These are phyloP conservation scores for Yarrowia sp. DNA, from an alignment of 805 yeast species.

Conservation along the genomic window DNA sequence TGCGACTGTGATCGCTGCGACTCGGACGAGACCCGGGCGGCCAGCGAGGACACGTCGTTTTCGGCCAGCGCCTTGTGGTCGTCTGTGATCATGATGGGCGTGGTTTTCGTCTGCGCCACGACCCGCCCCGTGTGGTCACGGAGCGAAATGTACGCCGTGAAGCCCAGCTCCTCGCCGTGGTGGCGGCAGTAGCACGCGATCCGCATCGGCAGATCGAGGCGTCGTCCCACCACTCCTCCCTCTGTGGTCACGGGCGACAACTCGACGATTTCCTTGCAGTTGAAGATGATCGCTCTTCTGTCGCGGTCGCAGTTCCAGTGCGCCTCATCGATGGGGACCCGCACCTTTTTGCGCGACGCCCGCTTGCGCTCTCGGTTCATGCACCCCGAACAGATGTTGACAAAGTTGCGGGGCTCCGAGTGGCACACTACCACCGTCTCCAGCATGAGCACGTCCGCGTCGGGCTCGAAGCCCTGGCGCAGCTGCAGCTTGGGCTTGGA, in stretches of 20 bases:
- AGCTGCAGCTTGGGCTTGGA: slow-evolving; percentile 82
- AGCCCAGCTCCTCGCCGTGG: slow-evolving; percentile 85
- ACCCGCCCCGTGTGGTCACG: slow-evolving; percentile 58
- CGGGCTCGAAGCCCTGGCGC: slow-evolving; percentile 34
- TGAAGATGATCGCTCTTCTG: slow-evolving; percentile 83
- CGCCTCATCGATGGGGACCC: slow-evolving; percentile 66
- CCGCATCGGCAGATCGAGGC: slow-evolving; percentile 59
- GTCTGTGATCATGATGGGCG: slow-evolving; percentile 88
- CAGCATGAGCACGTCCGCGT: slow-evolving; percentile 41
- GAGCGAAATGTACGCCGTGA: slow-evolving; percentile 50
- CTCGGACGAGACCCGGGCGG: not conserved
- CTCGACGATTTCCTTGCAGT: slow-evolving; percentile 81
- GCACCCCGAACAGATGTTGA: slow-evolving; percentile 83
- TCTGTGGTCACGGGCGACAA: slow-evolving; percentile 37
- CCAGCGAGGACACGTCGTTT: not conserved
- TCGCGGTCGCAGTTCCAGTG: slow-evolving; percentile 74
- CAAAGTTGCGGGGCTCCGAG: slow-evolving; percentile 43
- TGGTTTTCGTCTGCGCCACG: slow-evolving; percentile 67
- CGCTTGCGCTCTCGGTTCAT: slow-evolving; percentile 89
- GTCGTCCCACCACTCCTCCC: slow-evolving; percentile 34
- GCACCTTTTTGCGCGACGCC: slow-evolving; percentile 85
- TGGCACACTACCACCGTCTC: slow-evolving; percentile 78
- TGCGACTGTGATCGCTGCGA: not conserved
- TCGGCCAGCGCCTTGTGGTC: slow-evolving; percentile 60
- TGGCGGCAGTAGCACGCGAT: slow-evolving; percentile 95